phyloP scores from a whole-genome alignment of 257 asterid genomes.

The Salvia splendens region DNA sequence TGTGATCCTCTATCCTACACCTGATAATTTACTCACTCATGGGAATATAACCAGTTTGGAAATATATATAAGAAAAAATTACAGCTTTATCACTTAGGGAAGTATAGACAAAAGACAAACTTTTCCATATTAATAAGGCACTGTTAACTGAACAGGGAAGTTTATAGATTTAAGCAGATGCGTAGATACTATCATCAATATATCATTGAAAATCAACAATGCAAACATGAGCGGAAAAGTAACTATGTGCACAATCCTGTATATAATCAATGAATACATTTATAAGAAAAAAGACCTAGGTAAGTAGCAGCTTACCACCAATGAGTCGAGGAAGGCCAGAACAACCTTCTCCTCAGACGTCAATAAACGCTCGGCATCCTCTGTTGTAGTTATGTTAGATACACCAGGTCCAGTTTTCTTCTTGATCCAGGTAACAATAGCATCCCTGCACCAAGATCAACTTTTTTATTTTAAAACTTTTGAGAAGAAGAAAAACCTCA shows the following conservation, averaged over 20 bases:
- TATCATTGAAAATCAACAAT: not conserved
- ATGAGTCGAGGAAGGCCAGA: slow-evolving; percentile 71
- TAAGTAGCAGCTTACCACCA: slow-evolving; percentile 58
- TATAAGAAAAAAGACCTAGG: slow-evolving; percentile 18
- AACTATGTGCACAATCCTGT: not conserved
- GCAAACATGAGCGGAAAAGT: not conserved
- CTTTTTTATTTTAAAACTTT: slow-evolving; percentile 2
- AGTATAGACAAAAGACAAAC: not conserved
- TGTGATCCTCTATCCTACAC: slow-evolving; percentile 2
- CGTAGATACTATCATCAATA: not conserved
- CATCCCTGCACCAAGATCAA: slow-evolving; percentile 56
- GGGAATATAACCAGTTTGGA: too few relatives aligned
- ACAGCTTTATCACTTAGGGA: slow-evolving; percentile 5
- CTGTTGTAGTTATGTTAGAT: slow-evolving; percentile 67
- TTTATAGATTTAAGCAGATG: not conserved
- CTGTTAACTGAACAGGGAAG: not conserved
- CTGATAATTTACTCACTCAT: not conserved
- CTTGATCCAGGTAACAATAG: slow-evolving; percentile 83
- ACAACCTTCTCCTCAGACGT: slow-evolving; percentile 61
- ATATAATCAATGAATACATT: not conserved
- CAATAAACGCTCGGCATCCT: slow-evolving; percentile 82
- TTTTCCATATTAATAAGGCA: not conserved
- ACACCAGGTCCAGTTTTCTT: slow-evolving; percentile 87
- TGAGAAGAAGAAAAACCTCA: slow-evolving; percentile 18
- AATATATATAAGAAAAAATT: not conserved